These are phyloP conservation scores for Quercus phellos DNA, from an alignment of 331 rosid species.

Conservation along the genomic window DNA sequence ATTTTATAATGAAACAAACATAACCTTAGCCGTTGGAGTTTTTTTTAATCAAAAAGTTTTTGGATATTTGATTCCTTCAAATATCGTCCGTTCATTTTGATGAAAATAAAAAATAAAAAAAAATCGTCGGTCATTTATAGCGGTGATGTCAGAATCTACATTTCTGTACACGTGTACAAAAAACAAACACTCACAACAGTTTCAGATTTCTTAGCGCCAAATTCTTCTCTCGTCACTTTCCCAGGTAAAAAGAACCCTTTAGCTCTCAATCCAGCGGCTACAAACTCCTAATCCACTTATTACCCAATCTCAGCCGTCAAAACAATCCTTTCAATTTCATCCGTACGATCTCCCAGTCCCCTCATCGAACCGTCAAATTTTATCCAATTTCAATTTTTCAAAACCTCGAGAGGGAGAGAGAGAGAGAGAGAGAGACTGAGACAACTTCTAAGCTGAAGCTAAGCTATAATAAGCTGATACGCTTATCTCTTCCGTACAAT, in stretches of 20 bases:
- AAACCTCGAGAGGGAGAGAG: slow-evolving; percentile 44
- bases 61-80: slow-evolving; percentile 5
- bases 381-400: slow-evolving; percentile 51
- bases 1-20: no score
- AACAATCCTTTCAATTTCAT: not conserved
- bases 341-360: not conserved
- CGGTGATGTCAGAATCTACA: not conserved
- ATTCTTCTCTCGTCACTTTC: slow-evolving; percentile 31
- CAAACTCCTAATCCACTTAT: not conserved
- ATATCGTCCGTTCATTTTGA: slow-evolving; percentile 17
- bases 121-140: no score
- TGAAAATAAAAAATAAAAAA: no score
- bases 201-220: slow-evolving; percentile 64
- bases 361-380: slow-evolving; percentile 27
- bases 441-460: not conserved
- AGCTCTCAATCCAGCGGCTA: slow-evolving; percentile 37
- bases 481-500: not conserved
- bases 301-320: slow-evolving; percentile 16
- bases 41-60: not conserved
- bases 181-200: not conserved
- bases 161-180: slow-evolving; percentile 34
- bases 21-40: no score
- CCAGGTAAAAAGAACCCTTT: slow-evolving; percentile 1
- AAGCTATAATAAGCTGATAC: not conserved
- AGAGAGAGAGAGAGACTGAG: not conserved